These are phyloP conservation scores for Saccharomyces hybrid DNA, from an alignment of 1,139 yeast genomes.

Conservation along the genomic window DNA sequence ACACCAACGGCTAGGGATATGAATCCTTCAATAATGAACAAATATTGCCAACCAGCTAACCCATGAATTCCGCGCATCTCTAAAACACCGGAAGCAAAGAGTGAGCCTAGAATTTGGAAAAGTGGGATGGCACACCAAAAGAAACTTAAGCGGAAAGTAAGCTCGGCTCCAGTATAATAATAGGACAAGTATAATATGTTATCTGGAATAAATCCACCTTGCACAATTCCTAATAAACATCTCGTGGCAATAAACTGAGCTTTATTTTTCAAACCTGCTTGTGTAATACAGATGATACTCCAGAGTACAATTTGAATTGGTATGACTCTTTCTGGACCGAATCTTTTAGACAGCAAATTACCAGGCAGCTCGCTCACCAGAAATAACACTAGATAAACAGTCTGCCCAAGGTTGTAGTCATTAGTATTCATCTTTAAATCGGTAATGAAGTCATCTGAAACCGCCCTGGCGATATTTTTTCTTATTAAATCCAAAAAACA, in stretches of 20 bases:
- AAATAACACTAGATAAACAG: background rate
- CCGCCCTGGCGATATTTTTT: background rate
- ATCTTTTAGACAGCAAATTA: background rate
- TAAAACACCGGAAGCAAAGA: constrained; percentile 18
- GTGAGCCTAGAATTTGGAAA: constrained; percentile 38
- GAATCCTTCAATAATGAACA: background rate
- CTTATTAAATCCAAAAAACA: background rate
- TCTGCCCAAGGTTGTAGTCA: background rate
- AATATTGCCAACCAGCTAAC: background rate
- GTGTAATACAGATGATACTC: constrained; percentile 44
- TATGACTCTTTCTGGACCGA: background rate
- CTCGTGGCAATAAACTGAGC: constrained; percentile 39
- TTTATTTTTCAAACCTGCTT: constrained; percentile 36
- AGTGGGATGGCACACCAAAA: constrained; percentile 37
- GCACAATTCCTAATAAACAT: constrained; percentile 40
- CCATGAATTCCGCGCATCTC: background rate
- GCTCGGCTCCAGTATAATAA: constrained; percentile 44
- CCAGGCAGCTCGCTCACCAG: background rate
- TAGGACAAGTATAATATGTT: constrained; percentile 46
- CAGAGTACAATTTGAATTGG: constrained; percentile 25
- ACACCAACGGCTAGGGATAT: background rate
- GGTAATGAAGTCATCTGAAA: background rate
- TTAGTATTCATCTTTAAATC: background rate
- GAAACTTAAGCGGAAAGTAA: constrained; percentile 49
- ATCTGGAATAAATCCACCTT: constrained; percentile 53